Base-by-base conservation (phyloP, 2,329 filamentous ascomycete species). In the Scopulariopsis brevicaulis region DNA sequence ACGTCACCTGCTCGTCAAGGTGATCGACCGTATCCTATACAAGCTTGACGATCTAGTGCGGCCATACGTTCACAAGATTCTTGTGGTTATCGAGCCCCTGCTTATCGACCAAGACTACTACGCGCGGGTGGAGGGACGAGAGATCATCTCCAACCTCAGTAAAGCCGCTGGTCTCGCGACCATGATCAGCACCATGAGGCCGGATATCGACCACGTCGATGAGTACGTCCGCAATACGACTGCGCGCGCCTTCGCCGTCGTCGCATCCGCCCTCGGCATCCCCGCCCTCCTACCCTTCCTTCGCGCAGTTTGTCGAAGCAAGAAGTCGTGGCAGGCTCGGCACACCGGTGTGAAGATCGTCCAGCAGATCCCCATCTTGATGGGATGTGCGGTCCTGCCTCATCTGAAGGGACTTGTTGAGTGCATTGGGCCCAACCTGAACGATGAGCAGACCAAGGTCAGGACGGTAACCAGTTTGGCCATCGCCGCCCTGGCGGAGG, bases 21-120 rank as follows among this genome's bases (percentile, higher is more conserved):
- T 99, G 66, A 97, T 99, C 67, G 95, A 99, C 70, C 88, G 94
- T 73, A 92, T 99, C 60, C 83, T 99, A 7, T 99, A 97, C 81
- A 99, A 99, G 76, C 84, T 99, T 25, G 94, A 97, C 69, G 94
- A 99, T 66, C 81, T 97, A 63, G 94, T 99, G 57, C 85, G 94
- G 48, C 94, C 94, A 24, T 99, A 93, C 63, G 93, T 96, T 18
- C 95, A 99, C 77, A 97, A 97, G 77, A 99, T 99, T 62, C 74
- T 99, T 59, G 94, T 99, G 57, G 94, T 99, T 68, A 99, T 99
- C 65, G 95, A 99, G 72, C 94, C 94, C n/a, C 79, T 99, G 55
- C 87, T 99, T 63, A 99, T 99, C 67, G 95, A 99, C 69, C 94
- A 99, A 75, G 95, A 99, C 74, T 99, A 99, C 74, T 99, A 99